phyloP scores from a whole-genome alignment of 2,329 filamentous ascomycete species.

The Madurella fahalii region DNA sequence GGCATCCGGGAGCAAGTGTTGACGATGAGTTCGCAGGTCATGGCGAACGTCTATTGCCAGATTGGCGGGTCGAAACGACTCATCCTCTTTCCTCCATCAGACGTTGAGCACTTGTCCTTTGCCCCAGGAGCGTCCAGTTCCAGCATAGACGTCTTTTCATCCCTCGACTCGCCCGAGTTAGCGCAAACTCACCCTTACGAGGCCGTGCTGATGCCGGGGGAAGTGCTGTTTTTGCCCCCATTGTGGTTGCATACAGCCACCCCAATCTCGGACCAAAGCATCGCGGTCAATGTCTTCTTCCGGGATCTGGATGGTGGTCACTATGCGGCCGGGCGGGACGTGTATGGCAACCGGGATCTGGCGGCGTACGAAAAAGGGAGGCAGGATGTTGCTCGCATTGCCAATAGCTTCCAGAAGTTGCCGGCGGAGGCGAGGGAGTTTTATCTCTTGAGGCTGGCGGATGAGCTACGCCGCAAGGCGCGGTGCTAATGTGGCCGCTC shows the following conservation, averaged over 20 bases:
- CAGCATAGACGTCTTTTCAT: conserved; percentile 65
- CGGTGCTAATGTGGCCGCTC: conserved; percentile 4
- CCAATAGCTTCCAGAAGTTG: conserved; percentile 58
- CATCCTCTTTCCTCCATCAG: conserved; percentile 72
- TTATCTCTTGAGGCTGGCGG: conserved; percentile 67
- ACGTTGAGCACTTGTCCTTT: conserved; percentile 66
- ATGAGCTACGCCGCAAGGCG: conserved; percentile 51
- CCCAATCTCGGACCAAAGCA: conserved; percentile 55
- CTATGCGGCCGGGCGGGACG: conserved; percentile 65
- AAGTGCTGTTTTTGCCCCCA: conserved; percentile 75
- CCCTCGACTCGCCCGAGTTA: conserved; percentile 28
- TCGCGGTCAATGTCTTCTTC: conserved; percentile 91
- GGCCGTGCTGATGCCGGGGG: conserved; percentile 63
- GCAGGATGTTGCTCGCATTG: conserved; percentile 64
- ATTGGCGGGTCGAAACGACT: conserved; percentile 69
- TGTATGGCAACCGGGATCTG: conserved; percentile 84
- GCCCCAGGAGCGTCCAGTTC: conserved; percentile 77
- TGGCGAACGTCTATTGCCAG: conserved; percentile 84
- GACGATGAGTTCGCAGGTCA: conserved; percentile 51
- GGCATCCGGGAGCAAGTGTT: neutral
- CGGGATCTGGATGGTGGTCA: conserved; percentile 65
- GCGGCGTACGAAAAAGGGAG: conserved; percentile 80
- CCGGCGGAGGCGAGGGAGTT: conserved; percentile 66
- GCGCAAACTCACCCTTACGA: conserved; percentile 59
- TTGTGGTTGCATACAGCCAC: conserved; percentile 79